Percentiles rank a stretch among this genome's conserved stretches.
Evolutionary conservation across 768 basidiomycete species (phyloP).

Genomic region (Collybia nuda): DNA sequence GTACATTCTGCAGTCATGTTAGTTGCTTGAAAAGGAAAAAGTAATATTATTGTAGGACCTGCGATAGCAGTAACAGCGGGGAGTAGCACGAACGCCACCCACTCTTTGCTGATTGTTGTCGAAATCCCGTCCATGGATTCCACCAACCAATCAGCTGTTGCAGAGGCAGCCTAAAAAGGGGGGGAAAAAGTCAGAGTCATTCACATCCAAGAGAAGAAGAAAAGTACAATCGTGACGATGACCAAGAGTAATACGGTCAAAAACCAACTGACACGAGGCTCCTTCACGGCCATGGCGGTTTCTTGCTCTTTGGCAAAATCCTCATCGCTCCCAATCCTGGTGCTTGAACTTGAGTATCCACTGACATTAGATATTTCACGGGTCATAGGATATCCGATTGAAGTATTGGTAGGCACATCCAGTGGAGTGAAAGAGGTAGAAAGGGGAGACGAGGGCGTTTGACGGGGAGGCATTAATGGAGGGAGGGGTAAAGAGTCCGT

Average conservation of each 20-base stretch:
- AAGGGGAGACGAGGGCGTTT: no score
- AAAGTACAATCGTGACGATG: constrained; percentile 48
- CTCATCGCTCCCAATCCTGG: constrained; percentile 4
- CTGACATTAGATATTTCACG: constrained; percentile 3
- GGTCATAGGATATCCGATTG: constrained; percentile 7
- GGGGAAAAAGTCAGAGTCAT: not conserved
- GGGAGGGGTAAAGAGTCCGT: no score
- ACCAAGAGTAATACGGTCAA: constrained; percentile 56
- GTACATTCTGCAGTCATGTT: constrained; percentile 63
- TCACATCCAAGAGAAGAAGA: not conserved
- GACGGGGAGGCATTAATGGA: not conserved
- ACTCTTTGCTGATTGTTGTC: constrained; percentile 74
- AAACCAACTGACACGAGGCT: constrained; percentile 58
- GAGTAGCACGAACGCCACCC: constrained; percentile 85
- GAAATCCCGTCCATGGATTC: constrained; percentile 82
- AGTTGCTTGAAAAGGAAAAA: not conserved
- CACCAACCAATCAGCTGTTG: constrained; percentile 71
- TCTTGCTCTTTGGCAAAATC: constrained; percentile 5
- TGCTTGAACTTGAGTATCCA: constrained; percentile 1
- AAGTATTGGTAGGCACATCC: no score
- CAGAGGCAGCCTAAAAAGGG: constrained; percentile 46
- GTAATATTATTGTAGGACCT: constrained; percentile 36
- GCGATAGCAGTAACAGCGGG: constrained; percentile 83
- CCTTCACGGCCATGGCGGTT: constrained; percentile 16
- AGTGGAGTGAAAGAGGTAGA: no score